Percentiles rank a stretch among this genome's conserved stretches.
Evolutionary conservation across 768 basidiomycete genomes (phyloP).

Genomic region (Nidularia sp.): DNA sequence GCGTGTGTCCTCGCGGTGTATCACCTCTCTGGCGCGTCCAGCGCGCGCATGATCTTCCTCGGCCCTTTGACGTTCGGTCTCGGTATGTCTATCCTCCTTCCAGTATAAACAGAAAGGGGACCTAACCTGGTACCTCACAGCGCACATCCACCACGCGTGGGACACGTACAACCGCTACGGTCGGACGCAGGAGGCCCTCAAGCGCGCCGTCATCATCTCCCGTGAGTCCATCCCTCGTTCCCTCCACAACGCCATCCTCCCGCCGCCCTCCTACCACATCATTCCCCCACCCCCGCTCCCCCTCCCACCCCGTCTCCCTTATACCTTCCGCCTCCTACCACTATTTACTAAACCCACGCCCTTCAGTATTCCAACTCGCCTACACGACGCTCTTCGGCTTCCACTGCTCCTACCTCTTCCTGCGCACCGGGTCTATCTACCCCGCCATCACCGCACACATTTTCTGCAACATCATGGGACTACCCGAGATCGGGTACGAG

Average conservation of each 20-base stretch:
- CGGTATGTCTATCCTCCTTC: constrained; percentile 42
- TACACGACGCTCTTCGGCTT: constrained; percentile 95
- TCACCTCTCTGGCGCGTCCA: constrained; percentile 57
- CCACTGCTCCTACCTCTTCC: constrained; percentile 80
- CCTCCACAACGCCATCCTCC: not conserved
- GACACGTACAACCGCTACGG: constrained; percentile 80
- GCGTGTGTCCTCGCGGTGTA: constrained; percentile 78
- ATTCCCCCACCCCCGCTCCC: not conserved
- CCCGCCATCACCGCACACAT: constrained; percentile 78
- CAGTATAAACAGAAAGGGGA: not conserved
- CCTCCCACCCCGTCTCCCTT: too few species aligned
- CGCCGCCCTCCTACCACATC: not conserved
- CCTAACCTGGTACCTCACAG: constrained; percentile 36
- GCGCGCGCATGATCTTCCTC: constrained; percentile 63
- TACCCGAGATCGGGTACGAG: constrained; percentile 67
- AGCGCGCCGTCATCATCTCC: constrained; percentile 51
- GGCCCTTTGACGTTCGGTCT: constrained; percentile 86
- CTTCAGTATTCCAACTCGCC: constrained; percentile 77
- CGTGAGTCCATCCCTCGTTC: constrained; percentile 34
- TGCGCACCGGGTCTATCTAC: constrained; percentile 79
- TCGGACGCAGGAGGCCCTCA: constrained; percentile 56
- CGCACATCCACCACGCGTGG: constrained; percentile 91
- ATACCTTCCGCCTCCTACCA: not conserved
- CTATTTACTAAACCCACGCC: not conserved
- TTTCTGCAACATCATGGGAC: constrained; percentile 94